Base-by-base conservation (phyloP, 495 filamentous ascomycete species). In the Sabuloglossum arenarium region DNA sequence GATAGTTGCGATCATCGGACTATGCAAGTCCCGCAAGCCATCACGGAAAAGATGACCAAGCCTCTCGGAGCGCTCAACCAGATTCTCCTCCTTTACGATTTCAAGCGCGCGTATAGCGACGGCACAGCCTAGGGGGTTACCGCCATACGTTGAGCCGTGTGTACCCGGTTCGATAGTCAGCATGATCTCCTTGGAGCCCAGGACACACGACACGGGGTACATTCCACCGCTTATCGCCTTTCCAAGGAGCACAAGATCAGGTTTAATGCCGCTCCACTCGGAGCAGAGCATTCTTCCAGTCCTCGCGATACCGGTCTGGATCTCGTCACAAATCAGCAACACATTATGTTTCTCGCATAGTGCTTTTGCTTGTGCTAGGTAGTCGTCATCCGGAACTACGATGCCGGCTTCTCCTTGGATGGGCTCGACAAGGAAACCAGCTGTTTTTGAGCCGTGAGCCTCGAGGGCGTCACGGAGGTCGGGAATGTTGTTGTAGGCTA, bases 401-500 rank as follows among this genome's bases (percentile, higher is more conserved):
- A 99, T 95, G 42, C 91, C 91, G 1, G 91, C 91, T 70, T 99
- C 91, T 59, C 91, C 91, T 70, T 99, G 91, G 60, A 99, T 99
- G 12, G 91, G 91, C 68, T 99, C 91, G 23, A 97, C 83, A 42
- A 99, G 78, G 74, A 99, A 93, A 16, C 86, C 91, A 46, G 91
- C 91, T 28, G 88, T 85, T 59, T 91, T 84, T 56, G 78, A 70
- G 9, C 93, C 89, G 61, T 93, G 85, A 30, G 74, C 75, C 63
- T 86, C 79, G 37, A 99, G 74, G 5, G 81, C 86, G 57, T 79
- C 81, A 45, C 87, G 80, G 42, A 99, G 68, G 57, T 91, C 86
- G 16, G 77, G 75, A 59, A 89, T 79, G 65, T 85, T 82, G 67
- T 95, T 89, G 70, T 87, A 99, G 24, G 79, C 76, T 58, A 99